These are phyloP conservation scores for Penicillium pulvis DNA, from an alignment of 495 filamentous ascomycete species.

Conservation along the genomic window DNA sequence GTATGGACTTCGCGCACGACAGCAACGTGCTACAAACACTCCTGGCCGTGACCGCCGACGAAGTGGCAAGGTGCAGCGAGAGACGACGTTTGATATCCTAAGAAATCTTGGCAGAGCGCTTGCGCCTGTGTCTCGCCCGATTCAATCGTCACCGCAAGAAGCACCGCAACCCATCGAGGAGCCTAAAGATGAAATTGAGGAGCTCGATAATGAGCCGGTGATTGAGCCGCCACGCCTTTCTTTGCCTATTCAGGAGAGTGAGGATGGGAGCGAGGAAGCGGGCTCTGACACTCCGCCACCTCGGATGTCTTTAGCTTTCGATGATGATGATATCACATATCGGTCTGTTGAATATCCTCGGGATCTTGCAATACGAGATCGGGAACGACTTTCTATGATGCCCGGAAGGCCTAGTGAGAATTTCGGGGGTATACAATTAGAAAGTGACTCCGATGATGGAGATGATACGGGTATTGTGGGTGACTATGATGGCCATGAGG, in stretches of 20 bases:
- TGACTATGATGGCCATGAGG: conserved; percentile 37
- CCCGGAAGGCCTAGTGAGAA: conserved; percentile 65
- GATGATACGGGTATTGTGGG: conserved; percentile 44
- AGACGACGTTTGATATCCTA: conserved; percentile 74
- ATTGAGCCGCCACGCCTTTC: conserved; percentile 66
- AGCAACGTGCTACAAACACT: conserved; percentile 75
- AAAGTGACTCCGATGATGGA: conserved; percentile 53
- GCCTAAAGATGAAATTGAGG: conserved; percentile 49
- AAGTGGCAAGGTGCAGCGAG: conserved; percentile 67
- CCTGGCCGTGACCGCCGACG: conserved; percentile 67
- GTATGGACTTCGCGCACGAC: conserved; percentile 70
- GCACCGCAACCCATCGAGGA: conserved; percentile 29
- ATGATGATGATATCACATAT: conserved; percentile 69
- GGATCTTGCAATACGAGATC: conserved; percentile 55
- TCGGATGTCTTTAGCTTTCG: conserved; percentile 60
- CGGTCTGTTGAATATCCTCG: conserved; percentile 70
- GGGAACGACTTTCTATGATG: conserved; percentile 51
- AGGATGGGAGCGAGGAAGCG: conserved; percentile 50
- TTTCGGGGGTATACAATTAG: conserved; percentile 51
- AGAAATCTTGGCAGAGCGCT: conserved; percentile 67
- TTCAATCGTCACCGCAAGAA: conserved; percentile 60
- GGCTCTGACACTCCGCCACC: conserved; percentile 61
- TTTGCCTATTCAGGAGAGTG: conserved; percentile 62
- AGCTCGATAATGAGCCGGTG: conserved; percentile 65
- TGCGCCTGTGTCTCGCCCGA: conserved; percentile 57